A percentile compares a stretch with the other conserved stretches of the same genome.
These are phyloP conservation scores for Fusarium redolens DNA, from an alignment of 2,329 filamentous ascomycete genomes.

Conservation along the genomic window DNA sequence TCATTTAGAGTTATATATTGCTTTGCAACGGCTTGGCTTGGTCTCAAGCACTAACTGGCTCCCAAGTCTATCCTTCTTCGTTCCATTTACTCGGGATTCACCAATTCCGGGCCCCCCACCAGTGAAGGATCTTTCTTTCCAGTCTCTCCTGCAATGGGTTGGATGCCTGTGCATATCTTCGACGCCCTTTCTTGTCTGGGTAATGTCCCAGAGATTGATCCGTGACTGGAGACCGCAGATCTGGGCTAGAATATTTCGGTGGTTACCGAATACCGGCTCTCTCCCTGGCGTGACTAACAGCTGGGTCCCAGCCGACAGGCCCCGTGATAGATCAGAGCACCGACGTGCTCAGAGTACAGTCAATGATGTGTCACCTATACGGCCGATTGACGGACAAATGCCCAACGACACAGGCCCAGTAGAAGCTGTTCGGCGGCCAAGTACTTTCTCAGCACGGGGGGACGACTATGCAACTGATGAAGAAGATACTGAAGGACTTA, in stretches of 20 bases:
- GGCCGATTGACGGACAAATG: conserved; percentile 48
- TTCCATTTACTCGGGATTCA: conserved; percentile 65
- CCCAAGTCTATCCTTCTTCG: conserved; percentile 61
- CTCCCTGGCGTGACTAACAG: conserved; percentile 38
- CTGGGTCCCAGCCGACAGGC: conserved; percentile 18
- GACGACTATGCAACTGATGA: conserved; percentile 68
- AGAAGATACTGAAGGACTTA: conserved; percentile 66
- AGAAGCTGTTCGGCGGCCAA: conserved; percentile 55
- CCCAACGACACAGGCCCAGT: conserved; percentile 43
- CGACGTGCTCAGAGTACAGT: conserved; percentile 36
- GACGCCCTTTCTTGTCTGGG: conserved; percentile 61
- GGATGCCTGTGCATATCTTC: conserved; percentile 56
- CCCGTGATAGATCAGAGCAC: conserved; percentile 34
- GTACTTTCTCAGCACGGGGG: conserved; percentile 60
- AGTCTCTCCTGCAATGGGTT: conserved; percentile 57
- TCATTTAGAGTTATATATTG: conserved; percentile 64
- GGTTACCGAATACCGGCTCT: conserved; percentile 55
- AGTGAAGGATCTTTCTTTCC: conserved; percentile 51
- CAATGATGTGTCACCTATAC: conserved; percentile 42
- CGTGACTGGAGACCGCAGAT: conserved; percentile 51
- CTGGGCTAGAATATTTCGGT: conserved; percentile 53
- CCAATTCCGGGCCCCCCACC: conserved; percentile 61
- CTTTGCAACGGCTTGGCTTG: conserved; percentile 64
- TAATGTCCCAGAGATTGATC: conserved; percentile 55
- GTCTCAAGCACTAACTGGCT: conserved; percentile 55